phyloP scores from a whole-genome alignment of 2,329 filamentous ascomycete species.

The Hypoxylon sp. region DNA sequence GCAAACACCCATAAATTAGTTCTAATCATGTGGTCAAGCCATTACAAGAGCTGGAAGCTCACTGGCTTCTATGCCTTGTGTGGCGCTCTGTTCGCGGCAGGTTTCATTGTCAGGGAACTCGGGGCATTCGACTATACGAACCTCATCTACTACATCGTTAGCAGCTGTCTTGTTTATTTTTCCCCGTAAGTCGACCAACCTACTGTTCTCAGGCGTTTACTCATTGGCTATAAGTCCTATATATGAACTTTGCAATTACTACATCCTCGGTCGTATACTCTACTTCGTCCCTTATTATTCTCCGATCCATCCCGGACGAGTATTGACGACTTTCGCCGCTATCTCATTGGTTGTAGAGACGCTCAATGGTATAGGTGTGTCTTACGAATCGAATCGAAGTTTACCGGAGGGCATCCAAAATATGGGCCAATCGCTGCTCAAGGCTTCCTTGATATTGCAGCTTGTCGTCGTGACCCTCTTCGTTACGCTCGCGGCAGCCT shows the following conservation, averaged over 20 bases:
- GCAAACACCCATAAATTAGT: background rate
- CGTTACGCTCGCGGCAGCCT: conserved; percentile 62
- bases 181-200: conserved; percentile 52
- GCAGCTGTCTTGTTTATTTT: conserved; percentile 57
- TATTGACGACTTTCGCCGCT: conserved; percentile 60
- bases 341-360: conserved; percentile 65
- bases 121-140: conserved; percentile 65
- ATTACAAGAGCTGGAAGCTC: conserved; percentile 70
- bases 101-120: conserved; percentile 65
- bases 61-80: conserved; percentile 70
- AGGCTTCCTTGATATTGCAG: conserved; percentile 69
- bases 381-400: conserved; percentile 63
- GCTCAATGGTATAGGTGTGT: conserved; percentile 65
- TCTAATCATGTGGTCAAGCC: conserved; percentile 55
- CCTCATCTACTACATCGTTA: conserved; percentile 61
- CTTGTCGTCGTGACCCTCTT: conserved; percentile 67
- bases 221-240: conserved; percentile 60
- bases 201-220: conserved; percentile 17
- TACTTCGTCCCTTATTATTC: conserved; percentile 71
- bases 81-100: conserved; percentile 67
- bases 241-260: conserved; percentile 71
- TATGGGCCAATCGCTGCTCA: conserved; percentile 63
- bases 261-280: conserved; percentile 69
- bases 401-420: conserved; percentile 58
- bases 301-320: conserved; percentile 61